phyloP scores from a whole-genome alignment of 2,329 filamentous ascomycete genomes.

The Herpotrichia juniperi region DNA sequence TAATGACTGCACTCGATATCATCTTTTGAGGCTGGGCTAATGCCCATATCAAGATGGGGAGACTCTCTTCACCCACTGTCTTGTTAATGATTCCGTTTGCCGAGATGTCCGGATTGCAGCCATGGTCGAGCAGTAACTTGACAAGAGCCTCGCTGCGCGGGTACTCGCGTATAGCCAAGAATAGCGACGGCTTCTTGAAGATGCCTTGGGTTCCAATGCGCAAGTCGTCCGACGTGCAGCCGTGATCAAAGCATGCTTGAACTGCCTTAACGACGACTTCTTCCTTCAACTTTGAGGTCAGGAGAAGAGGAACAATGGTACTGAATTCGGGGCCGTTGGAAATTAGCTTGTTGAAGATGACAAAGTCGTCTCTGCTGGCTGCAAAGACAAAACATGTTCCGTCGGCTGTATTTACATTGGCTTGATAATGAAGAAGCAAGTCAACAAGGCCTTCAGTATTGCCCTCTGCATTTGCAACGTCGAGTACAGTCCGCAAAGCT shows the following conservation, averaged over 20 bases:
- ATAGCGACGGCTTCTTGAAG: conserved; percentile 24
- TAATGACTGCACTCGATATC: conserved; percentile 64
- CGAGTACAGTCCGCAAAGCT: conserved; percentile 27
- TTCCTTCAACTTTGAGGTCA: conserved; percentile 59
- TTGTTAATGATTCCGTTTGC: conserved; percentile 53
- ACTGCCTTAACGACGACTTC: conserved; percentile 51
- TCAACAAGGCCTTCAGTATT: conserved; percentile 23
- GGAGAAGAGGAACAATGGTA: conserved; percentile 63
- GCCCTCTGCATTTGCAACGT: conserved; percentile 11
- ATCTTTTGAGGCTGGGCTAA: conserved; percentile 68
- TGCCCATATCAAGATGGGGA: conserved; percentile 66
- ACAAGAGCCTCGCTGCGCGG: conserved; percentile 28
- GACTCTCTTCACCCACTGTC: conserved; percentile 58
- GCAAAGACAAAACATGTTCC: conserved; percentile 39
- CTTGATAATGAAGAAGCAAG: conserved; percentile 30
- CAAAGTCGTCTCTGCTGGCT: conserved; percentile 24
- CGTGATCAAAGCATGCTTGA: conserved; percentile 62
- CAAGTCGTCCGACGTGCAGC: conserved; percentile 28
- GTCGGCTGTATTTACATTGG: conserved; percentile 38
- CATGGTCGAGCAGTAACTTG: conserved; percentile 27
- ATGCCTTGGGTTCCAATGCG: conserved; percentile 14
- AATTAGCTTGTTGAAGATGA: conserved; percentile 34
- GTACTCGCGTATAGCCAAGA: conserved; percentile 33
- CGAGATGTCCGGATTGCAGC: conserved; percentile 48
- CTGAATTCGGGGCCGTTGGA: conserved; percentile 55